Evolutionary conservation across 345 rosid species (phyloP), one percentile per base, ranked within the genome.

Genomic region (Gossypium bickii): DNA sequence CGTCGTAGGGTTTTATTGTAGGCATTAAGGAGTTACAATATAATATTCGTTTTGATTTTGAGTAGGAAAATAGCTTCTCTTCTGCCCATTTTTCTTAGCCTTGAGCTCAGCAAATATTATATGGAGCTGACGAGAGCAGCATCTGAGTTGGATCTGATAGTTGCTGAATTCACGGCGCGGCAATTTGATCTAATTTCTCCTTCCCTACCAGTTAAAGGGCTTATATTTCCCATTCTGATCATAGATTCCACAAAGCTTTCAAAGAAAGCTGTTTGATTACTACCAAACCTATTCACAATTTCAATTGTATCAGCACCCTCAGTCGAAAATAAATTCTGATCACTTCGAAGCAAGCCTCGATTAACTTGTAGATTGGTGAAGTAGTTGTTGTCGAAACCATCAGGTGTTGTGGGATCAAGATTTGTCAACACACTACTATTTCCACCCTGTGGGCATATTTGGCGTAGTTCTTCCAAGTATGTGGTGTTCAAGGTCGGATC

Each of bases 171-270:
- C 45, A 87, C 89, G 12, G 47, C 73, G 2, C 83, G 81, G 80
- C 95, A 90, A 10, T 84, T 84, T 76, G 51, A 62, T 78, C 93
- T 88, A 66, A 90, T 80, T 79, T 90, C 88, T 34, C 95, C 92
- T 17, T 12, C 73, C 51, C 49, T 81, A n/a, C 92, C 91, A 0
- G 93, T 82, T 44, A 87, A 74, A 0, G 79, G 78, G 72, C 83
- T 76, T 34, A 90, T 76, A 55, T 87, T 87, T 45, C 95, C 95
- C 95, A 90, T 88, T 6, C 80, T 81, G 25, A 87, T 81, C 93
- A 90, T 88, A 16, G 93, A 88, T 51, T 20, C 55, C 64, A 44
- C 85, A 77, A 90, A 90, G 67, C 83, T 80, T 49, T 86, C 76
- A 53, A 90, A 88, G 79, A 90, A 90, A 64, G 82, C 82, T 0